Base-by-base conservation (phyloP, 768 basidiomycete species). In the Lyophyllum semitale region DNA sequence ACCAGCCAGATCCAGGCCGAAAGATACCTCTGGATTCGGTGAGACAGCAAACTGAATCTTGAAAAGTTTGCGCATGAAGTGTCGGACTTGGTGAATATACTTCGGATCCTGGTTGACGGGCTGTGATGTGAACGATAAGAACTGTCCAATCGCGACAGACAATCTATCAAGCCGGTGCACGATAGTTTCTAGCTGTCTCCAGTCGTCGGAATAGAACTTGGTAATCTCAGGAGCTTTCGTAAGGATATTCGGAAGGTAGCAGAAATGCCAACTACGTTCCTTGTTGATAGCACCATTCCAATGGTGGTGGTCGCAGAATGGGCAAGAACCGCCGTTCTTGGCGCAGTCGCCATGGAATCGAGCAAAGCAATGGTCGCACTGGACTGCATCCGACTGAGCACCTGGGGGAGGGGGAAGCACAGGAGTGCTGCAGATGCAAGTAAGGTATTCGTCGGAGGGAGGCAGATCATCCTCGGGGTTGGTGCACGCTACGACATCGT, bases 41-140 rank as follows among this genome's bases (percentile, higher is more conserved):
- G 89, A 89, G 9, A 94, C 87, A n/a, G 88, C 86, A 65, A 94
- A 93, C 70, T 93, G 91, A 49, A 94, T 89, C 73, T 86, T 88
- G 77, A 87, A 93, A 15, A 93, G 74, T 72, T 94, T 94, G 60
- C 91, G 87, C 90, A 94, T 92, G 68, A 88, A 93, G 68, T 94
- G 92, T 29, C 91, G 84, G 12, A 93, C 90, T 68, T 92, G 91
- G 15, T 87, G 81, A 37, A 93, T 85, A 62, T 87, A 88, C 52
- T 90, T 88, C 3, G 78, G 73, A n/a, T 84, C 83, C 65, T 91
- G 91, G 56, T 92, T 88, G 32, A 78, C 78, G 29, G 82, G 77
- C 61, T 84, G 81, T 1, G 85, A 83, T 13, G 87, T 88, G 61
- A 82, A 91, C 2, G 87, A 78, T 51, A 93, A 70, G 72, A 94